Base-by-base conservation (phyloP, 2,329 filamentous ascomycete genomes). In the Aspergillus cejpii region DNA sequence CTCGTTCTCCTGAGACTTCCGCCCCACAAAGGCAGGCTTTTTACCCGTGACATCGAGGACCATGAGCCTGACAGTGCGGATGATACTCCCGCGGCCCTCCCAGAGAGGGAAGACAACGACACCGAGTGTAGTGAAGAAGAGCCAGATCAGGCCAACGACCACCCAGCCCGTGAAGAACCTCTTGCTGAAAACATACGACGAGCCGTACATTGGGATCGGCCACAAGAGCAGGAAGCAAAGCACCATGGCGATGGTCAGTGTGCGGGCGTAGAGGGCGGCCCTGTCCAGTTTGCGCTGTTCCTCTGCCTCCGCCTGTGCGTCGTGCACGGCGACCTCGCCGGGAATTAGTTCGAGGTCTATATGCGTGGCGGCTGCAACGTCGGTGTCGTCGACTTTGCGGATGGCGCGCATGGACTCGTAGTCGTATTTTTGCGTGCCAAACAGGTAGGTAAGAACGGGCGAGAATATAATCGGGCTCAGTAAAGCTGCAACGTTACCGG, bases 161-260 rank as follows among this genome's bases (percentile, higher is more conserved):
- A 89, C 79, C 85, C 85, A 91, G 37, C 85, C 85, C 0, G 84
- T 87, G 67, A 91, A 92, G 73, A 92, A 92, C 19, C 74, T 75
- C 72, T 87, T 85, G 64, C 76, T 81, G 68, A 92, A 94, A 43
- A 95, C 77, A 62, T 95, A 95, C 1, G 78, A 78, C 0, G 76
- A 76, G 8, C 87, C 89, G 60, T 92, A 95, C 80, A 95, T 82
- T 1, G 89, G 89, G 77, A 95, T 91, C 0, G 90, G 89, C 88
- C 89, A 95, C 12, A 95, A 76, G 1, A 95, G 74, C 0, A 95
- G 71, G 44, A 94, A 73, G 0, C 80, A 75, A 0, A 94, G 49
- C 0, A 87, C 85, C 70, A 87, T 73, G 52, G 76, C 64, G 7
- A 80, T 71, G 1, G 83, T 86, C 50, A 80, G 63, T 24, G 67